phyloP scores from a whole-genome alignment of 768 basidiomycete genomes.

The Russula sp. region DNA sequence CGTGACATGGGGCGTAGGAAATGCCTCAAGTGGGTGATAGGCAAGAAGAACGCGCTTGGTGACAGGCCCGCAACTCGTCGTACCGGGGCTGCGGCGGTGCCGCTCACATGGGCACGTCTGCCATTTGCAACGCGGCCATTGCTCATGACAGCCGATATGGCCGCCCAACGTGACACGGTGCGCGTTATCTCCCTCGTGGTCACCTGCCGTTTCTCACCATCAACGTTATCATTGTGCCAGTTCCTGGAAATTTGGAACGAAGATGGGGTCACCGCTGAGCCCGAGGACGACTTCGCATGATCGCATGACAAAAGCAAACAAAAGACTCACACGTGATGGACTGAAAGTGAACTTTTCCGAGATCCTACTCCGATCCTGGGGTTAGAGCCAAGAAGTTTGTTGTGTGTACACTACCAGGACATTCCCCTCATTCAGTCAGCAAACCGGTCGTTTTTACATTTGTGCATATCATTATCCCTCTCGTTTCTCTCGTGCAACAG shows the following conservation, averaged over 20 bases:
- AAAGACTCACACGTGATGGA: not conserved
- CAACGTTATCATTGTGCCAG: constrained; percentile 32
- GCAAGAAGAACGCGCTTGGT: constrained; percentile 86
- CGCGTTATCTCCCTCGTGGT: constrained; percentile 16
- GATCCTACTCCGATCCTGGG: not conserved
- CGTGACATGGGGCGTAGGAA: constrained; percentile 47
- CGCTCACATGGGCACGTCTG: constrained; percentile 68
- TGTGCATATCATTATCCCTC: constrained; percentile 22
- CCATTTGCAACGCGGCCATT: constrained; percentile 60
- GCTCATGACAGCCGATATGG: constrained; percentile 54
- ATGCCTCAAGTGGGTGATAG: constrained; percentile 79
- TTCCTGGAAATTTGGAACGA: constrained; percentile 79
- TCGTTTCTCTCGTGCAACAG: not conserved
- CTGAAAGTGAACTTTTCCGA: not conserved
- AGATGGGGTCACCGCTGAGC: constrained; percentile 67
- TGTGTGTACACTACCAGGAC: not conserved
- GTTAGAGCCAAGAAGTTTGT: constrained; percentile 1
- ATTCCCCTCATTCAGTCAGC: not conserved
- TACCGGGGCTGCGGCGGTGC: constrained; percentile 50
- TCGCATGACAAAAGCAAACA: not conserved
- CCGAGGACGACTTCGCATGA: constrained; percentile 31
- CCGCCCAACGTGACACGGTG: constrained; percentile 59
- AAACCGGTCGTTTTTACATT: not conserved
- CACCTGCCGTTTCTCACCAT: not conserved
- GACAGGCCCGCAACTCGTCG: constrained; percentile 72